Evolutionary conservation across 1,139 yeast genomes (phyloP), one percentile per base, ranked within the genome.

Genomic region (Torulaspora globosa): DNA sequence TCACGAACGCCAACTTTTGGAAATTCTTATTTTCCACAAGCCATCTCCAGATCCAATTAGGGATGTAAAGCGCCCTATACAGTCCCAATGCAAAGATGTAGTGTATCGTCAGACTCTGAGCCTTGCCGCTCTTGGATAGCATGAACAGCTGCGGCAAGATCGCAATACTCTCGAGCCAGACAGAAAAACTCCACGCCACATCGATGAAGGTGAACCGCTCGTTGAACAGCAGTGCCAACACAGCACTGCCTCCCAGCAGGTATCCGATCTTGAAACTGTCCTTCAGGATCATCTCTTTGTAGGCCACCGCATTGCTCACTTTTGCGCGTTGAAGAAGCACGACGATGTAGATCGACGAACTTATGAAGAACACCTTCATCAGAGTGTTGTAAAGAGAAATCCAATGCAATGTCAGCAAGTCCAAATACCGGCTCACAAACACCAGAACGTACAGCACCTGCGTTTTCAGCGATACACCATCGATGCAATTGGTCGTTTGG

Each of bases 81-180:
- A 84, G 56, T 12, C 98, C 98, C 63, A 92, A 73, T 1, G 97
- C 96, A 67, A 90, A 89, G 54, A 92, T 87, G 67, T 92, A 92
- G 67, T 92, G 97, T 43, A 85, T 78, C 12, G 97, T 92, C 60
- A 92, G 73, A 52, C 85, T 78, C 65, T 85, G 86, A 1, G 97
- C 94, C 60, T 85, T 85, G 12, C 97, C 97, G 2, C 94, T 82
- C 56, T 86, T 83, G 63, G 90, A 96, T 50, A 92, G 74, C 77
- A 92, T 79, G 67, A 82, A 89, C 63, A 92, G 73, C 68, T 92
- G 98, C 3, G 98, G 98, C 49, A 92, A 69, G 47, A 92, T 88
- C 14, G 96, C 95, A 39, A 87, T 87, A 37, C 92, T 78, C 68
- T 92, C 98, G 45, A 92, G 75, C 95, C 95, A 87, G 43, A 84